A percentile compares a stretch with the other conserved stretches of the same genome.
Evolutionary conservation across 805 yeast genomes (phyloP).

Genomic region (Wickerhamomyces queroliae): DNA sequence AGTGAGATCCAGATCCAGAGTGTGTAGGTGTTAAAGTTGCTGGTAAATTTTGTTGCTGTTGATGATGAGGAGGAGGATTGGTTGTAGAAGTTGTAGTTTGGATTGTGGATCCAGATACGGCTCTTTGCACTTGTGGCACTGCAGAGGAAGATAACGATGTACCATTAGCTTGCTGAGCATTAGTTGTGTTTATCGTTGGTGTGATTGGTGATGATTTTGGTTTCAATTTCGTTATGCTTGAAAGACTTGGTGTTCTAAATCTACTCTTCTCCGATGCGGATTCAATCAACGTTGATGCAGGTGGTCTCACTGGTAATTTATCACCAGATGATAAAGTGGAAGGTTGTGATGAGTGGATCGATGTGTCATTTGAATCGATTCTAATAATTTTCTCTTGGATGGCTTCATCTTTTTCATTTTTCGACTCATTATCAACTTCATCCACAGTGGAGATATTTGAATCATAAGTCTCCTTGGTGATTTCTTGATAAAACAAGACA

Average conservation of each 20-base stretch:
- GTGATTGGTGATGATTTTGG: not conserved
- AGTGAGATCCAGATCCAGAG: slow-evolving; percentile 2
- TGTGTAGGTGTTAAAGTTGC: not conserved
- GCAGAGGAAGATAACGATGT: not conserved
- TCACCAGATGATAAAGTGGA: slow-evolving; percentile 14
- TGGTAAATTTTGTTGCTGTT: not conserved
- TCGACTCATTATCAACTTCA: not conserved
- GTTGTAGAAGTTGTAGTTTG: too few species aligned
- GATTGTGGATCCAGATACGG: not conserved
- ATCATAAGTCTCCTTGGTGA: slow-evolving; percentile 32
- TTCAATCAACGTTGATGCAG: slow-evolving; percentile 1
- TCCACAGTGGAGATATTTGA: not conserved
- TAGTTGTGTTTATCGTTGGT: slow-evolving; percentile 2
- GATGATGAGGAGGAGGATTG: not conserved
- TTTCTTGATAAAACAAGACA: slow-evolving; percentile 72
- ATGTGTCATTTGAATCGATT: slow-evolving; percentile 10
- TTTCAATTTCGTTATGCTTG: not conserved
- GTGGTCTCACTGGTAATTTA: not conserved
- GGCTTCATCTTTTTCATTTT: slow-evolving; percentile 10
- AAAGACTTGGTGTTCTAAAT: slow-evolving; percentile 1
- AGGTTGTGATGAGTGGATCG: slow-evolving; percentile 13
- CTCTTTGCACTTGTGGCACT: not conserved
- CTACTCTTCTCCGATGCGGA: not conserved
- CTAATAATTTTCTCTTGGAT: slow-evolving; percentile 10
- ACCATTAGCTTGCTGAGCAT: not conserved